These are phyloP conservation scores for Gossypium rotundifolium DNA, from an alignment of 345 rosid genomes.

Conservation along the genomic window DNA sequence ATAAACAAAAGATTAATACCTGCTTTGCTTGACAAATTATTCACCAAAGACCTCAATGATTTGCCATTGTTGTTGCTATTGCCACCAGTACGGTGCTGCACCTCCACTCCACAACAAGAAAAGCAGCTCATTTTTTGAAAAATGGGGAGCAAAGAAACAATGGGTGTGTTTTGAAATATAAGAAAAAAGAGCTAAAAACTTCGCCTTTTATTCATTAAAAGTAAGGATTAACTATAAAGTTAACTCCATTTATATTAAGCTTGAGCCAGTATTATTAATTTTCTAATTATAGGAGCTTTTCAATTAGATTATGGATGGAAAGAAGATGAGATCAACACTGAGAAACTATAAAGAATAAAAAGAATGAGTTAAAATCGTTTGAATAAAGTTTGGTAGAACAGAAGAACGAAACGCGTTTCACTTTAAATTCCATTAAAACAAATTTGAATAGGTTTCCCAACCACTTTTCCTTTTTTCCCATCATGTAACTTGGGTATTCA, in stretches of 20 bases:
- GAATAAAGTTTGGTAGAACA: not conserved
- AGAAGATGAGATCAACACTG: not conserved
- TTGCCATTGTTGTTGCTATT: not conserved
- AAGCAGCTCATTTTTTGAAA: slow-evolving; percentile 13
- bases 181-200: not conserved
- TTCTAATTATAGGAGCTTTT: not conserved
- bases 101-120: slow-evolving; percentile 5
- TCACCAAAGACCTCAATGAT: slow-evolving; percentile 20
- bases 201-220: not conserved
- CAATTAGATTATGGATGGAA: not conserved
- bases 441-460: not conserved
- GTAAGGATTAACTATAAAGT: not conserved
- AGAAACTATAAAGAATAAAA: not conserved
- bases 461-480: not conserved
- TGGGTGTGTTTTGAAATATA: not conserved
- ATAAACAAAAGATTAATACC: slow-evolving; percentile 15
- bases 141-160: not conserved
- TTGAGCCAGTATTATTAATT: not conserved
- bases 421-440: not conserved
- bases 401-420: not conserved
- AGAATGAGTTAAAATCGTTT: not conserved
- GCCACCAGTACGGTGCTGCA: not conserved
- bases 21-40: slow-evolving; percentile 21
- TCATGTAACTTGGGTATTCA: not conserved
- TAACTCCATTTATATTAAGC: not conserved